Base-by-base conservation (phyloP, 2,329 filamentous ascomycete species). In the Clonostachys chloroleuca region DNA sequence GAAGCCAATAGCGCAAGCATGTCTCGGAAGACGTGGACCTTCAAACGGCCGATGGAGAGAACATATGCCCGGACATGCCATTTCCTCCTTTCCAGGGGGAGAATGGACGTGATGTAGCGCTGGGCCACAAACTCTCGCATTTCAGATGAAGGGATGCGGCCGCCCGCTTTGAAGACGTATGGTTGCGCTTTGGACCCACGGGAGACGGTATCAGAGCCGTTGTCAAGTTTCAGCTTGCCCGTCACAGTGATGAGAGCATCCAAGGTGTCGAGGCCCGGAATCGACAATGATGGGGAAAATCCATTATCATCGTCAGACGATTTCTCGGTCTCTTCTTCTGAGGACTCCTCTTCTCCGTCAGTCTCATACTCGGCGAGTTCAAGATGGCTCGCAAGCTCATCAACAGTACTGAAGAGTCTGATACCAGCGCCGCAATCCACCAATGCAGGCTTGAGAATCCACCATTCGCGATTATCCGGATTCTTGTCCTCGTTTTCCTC, bases 401-500 rank as follows among this genome's bases (percentile, higher is more conserved):
- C 60, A 12, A 62, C 49, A 0, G 65, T 69, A 30, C 65, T 69
- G 47, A 69, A 69, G 9, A 69, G 56, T 0, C 65, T 58, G n/a
- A 69, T 69, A 0, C 66, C 66, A 9, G 64, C 60, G 2, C 65
- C 66, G n/a, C 65, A 68, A 18, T 69, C 66, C 10, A 68, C 59
- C 49, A 69, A 53, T 1, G 66, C 65, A 3, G 66, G 65, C 44
- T 69, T 69, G 5, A 69, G 46, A 20, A 69, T 69, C 66, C 66
- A 69, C 65, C 66, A 69, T 34, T 67, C 59, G 2, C 66, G 54
- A 2, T 67, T 56, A 0, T 44, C 44, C 0, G 59, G 34, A 2
- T 52, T 50, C 42, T 56, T 65, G 8, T 34, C 39, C 17, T 56
- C 60, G 34, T 69, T 69, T 5, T 63, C 56, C 30, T 67, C 62